Base-by-base conservation (phyloP, 306 rosid genomes). In the Quercus aquifolioides region DNA sequence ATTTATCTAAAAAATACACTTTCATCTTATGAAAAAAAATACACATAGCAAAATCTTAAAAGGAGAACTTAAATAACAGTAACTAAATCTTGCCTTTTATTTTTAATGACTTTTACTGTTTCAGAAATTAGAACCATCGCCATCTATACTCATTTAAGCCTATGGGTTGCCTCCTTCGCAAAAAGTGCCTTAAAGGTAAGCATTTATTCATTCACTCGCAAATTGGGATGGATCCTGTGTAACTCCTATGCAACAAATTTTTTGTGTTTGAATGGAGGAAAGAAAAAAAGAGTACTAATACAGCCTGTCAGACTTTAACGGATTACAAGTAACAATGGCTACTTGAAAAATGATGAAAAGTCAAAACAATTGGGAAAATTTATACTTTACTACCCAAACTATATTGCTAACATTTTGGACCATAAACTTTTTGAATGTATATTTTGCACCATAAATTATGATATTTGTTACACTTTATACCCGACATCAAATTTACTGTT, bases 121-220 rank as follows among this genome's bases (percentile, higher is more conserved):
- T 73, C 76, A 73, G 82, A 81, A 56, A 79, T 82, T 83, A 84
- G 87, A 89, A 87, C 80, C 86, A 75, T 88, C 87, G 9, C 90
- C 88, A 89, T 90, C 86, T 26, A 78, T 75, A 63, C 86, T 69
- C 86, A 71, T 80, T 80, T 84, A 89, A 83, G 82, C 54, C 74
- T 73, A 58, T 54, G 81, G 69, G 81, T 76, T 81, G 79, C 79
- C 91, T 90, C 80, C 85, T 90, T 87, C 87, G 92, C 89, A 88
- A 83, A 87, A 93, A 68, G 52, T 68, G 52, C n/a, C 72, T 68
- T 17, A 68, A 68, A 83, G 79, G 55, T 33, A 78, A 74, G 21
- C 25, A 56, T 55, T 76, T 78, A 75, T 77, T 86, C 83, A 83
- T 78, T 77, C 82, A 79, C 71, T 74, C 62, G 71, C 87, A 76